phyloP scores from a whole-genome alignment of 164 flowering plant species.

The Malania oleifera region DNA sequence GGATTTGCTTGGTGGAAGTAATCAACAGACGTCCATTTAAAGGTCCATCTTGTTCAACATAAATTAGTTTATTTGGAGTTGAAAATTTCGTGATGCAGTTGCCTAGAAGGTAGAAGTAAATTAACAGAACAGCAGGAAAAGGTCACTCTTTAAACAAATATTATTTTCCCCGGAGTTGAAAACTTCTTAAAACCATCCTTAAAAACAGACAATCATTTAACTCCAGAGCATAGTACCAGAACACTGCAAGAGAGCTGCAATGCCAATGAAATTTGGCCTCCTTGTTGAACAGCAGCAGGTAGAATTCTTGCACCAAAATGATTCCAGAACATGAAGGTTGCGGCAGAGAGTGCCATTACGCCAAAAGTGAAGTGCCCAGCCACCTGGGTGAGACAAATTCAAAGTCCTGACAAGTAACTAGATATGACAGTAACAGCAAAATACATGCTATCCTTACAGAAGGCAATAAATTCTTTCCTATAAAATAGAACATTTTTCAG shows the following conservation, averaged over 20 bases:
- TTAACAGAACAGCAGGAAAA: too few species aligned
- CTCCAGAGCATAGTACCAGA: slow-evolving; percentile 48
- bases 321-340: slow-evolving; percentile 91
- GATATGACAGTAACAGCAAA: not conserved
- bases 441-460: too few species aligned
- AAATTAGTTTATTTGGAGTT: too few species aligned
- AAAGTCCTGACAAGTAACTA: too few species aligned
- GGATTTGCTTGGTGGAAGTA: too few species aligned
- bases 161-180: not conserved
- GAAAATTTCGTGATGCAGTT: too few species aligned
- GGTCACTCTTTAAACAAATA: too few species aligned
- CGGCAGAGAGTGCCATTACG: slow-evolving; percentile 94
- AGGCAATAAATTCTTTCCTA: too few species aligned
- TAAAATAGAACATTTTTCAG: too few species aligned
- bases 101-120: too few species aligned
- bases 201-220: not conserved
- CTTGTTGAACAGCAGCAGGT: slow-evolving; percentile 62
- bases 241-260: slow-evolving; percentile 98
- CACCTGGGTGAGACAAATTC: slow-evolving; percentile 39
- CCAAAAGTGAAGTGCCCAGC: slow-evolving; percentile 95
- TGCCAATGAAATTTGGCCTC: slow-evolving; percentile 76
- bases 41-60: too few species aligned
- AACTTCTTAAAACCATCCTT: not conserved
- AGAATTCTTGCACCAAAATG: slow-evolving; percentile 60
- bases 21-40: too few species aligned